Evolutionary conservation across 345 rosid species (phyloP).

Genomic region (Rhizophora apiculata): DNA sequence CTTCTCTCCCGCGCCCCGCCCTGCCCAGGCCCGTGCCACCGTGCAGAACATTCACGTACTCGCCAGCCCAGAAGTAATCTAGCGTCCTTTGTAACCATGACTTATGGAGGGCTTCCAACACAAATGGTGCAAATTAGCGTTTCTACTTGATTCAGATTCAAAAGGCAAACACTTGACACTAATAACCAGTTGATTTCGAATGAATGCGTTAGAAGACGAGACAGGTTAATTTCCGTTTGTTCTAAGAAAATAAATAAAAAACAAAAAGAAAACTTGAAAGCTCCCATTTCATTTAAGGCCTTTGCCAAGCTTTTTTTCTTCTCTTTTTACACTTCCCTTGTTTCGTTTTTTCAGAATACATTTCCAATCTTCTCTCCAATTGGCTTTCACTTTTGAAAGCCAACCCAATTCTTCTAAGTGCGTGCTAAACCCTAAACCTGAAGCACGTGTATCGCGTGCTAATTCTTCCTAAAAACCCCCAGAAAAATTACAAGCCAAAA

Average conservation of each 20-base stretch:
- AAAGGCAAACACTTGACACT: too few relatives aligned
- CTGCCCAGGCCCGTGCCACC: too few relatives aligned
- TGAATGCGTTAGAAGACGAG: background rate
- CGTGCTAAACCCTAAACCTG: slow-evolving; percentile 19
- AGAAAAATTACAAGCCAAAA: slow-evolving; percentile 18
- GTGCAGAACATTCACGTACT: too few relatives aligned
- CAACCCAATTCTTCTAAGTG: slow-evolving; percentile 15
- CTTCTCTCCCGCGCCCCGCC: too few relatives aligned
- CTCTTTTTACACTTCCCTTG: background rate
- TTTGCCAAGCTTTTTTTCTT: slow-evolving; percentile 21
- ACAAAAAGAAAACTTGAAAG: too few relatives aligned
- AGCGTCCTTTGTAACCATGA: too few relatives aligned
- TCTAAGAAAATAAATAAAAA: background rate
- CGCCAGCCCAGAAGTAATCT: too few relatives aligned
- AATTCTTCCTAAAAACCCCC: slow-evolving; percentile 15
- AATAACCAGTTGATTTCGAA: background rate
- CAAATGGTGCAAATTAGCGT: too few relatives aligned
- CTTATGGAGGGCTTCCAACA: too few relatives aligned
- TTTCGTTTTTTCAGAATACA: slow-evolving; percentile 5
- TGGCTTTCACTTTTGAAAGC: slow-evolving; percentile 24
- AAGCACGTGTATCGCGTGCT: slow-evolving; percentile 18
- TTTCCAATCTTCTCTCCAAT: slow-evolving; percentile 15
- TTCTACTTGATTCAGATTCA: too few relatives aligned
- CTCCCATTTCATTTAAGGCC: slow-evolving; percentile 14
- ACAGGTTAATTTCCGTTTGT: background rate